phyloP scores from a whole-genome alignment of 192 early-diverging fungal species.

The Coemansia sp. region DNA sequence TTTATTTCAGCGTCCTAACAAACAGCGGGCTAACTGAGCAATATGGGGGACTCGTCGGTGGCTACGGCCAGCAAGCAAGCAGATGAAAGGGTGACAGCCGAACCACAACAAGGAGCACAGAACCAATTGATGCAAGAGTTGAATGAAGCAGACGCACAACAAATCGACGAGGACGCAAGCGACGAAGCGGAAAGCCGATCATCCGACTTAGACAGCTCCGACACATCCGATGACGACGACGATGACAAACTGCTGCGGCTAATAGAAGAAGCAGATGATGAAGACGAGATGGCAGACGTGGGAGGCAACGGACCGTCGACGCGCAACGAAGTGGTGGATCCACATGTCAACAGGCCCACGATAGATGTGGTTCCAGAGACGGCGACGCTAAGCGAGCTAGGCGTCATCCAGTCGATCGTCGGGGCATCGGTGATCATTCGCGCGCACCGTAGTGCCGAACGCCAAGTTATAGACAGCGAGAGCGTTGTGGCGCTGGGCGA shows the following conservation, averaged over 20 bases:
- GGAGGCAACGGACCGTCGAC: conserved; percentile 28
- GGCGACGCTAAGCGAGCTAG: conserved; percentile 60
- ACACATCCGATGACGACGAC: conserved; percentile 15
- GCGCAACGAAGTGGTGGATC: conserved; percentile 63
- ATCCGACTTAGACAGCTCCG: conserved; percentile 14
- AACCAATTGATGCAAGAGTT: conserved; percentile 19
- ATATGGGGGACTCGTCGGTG: background rate
- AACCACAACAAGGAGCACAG: background rate
- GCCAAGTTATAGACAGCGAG: conserved; percentile 72
- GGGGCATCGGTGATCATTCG: conserved; percentile 74
- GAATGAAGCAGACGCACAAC: conserved; percentile 15
- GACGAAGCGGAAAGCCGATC: background rate
- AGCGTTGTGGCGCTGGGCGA: conserved; percentile 69
- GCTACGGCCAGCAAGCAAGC: background rate
- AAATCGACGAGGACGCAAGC: background rate
- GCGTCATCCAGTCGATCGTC: conserved; percentile 70
- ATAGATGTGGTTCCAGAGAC: conserved; percentile 59
- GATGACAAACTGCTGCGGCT: conserved; percentile 15
- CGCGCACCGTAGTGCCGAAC: conserved; percentile 45
- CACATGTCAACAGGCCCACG: conserved; percentile 49
- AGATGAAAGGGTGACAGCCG: background rate
- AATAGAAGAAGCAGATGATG: conserved; percentile 34
- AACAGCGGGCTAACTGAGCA: background rate
- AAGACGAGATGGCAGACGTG: background rate
- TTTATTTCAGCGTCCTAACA: background rate